Percentiles rank a stretch among this genome's conserved stretches.
Conservation (phyloP, 2,329 filamentous ascomycete genomes). For the Cladosporium sp. region DNA sequence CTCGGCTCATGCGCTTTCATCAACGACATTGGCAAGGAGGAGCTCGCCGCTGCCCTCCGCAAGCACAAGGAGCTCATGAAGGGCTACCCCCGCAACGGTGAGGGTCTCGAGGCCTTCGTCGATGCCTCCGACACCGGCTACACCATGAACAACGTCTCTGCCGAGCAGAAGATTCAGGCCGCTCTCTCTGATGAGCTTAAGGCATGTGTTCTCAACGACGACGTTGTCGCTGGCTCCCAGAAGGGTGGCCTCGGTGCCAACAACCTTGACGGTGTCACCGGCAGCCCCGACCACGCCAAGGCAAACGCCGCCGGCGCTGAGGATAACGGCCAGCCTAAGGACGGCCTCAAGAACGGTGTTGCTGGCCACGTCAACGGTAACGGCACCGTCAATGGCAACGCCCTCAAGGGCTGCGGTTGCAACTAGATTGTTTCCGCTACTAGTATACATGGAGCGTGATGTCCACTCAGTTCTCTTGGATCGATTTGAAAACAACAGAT, state of each 20-base stretch:
- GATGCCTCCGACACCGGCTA: conserved; percentile 69
- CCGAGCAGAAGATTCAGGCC: conserved; percentile 32
- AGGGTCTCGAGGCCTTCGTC: conserved; percentile 69
- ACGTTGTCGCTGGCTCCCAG: conserved; percentile 12
- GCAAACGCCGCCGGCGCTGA: conserved; percentile 19
- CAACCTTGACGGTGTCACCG: conserved; percentile 17
- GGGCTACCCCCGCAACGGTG: conserved; percentile 63
- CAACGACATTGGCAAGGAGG: conserved; percentile 65
- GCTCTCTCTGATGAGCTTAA: conserved; percentile 11
- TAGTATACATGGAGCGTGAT: neutral
- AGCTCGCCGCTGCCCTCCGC: conserved; percentile 62
- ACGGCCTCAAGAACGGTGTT: conserved; percentile 19
- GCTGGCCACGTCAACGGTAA: neutral
- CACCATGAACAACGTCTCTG: conserved; percentile 49
- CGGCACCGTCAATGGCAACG: conserved; percentile 3
- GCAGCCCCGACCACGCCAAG: conserved; percentile 10
- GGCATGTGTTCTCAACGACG: conserved; percentile 20
- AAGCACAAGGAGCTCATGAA: conserved; percentile 67
- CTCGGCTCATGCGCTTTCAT: conserved; percentile 68
- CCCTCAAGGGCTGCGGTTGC: conserved; percentile 17
- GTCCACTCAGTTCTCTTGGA: neutral
- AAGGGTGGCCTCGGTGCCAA: conserved; percentile 18
- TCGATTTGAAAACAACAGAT: neutral
- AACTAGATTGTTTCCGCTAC: neutral
- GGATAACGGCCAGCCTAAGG: conserved; percentile 16